Percentiles rank a stretch among this genome's conserved stretches.
These are phyloP conservation scores for Zoysia japonica DNA, from an alignment of 176 grass and related monocot genomes.

Conservation along the genomic window DNA sequence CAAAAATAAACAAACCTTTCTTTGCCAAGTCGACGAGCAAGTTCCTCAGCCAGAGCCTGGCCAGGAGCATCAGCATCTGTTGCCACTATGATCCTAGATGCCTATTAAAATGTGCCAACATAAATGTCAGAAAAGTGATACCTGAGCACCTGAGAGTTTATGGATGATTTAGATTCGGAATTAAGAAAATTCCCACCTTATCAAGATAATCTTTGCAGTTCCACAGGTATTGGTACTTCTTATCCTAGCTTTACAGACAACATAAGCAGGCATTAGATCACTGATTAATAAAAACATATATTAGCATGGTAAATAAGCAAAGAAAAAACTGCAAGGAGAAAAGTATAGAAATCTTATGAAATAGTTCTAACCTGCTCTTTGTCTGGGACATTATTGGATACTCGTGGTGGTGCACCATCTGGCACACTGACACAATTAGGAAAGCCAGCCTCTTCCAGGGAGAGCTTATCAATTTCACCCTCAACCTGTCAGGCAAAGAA, in stretches of 20 bases:
- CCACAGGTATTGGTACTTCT: slow-evolving; percentile 88
- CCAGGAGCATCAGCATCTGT: slow-evolving; percentile 76
- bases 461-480: slow-evolving; percentile 98
- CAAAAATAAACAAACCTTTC: slow-evolving; percentile 63
- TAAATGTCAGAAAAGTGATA: slow-evolving; percentile 27
- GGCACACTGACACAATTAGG: slow-evolving; percentile 90
- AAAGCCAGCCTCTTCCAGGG: slow-evolving; percentile 93
- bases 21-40: slow-evolving; percentile 96
- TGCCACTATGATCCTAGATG: slow-evolving; percentile 97
- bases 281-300: not conserved
- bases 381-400: slow-evolving; percentile 54
- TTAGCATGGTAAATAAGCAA: not conserved
- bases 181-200: slow-evolving; percentile 53
- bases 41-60: slow-evolving; percentile 88
- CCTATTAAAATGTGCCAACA: slow-evolving; percentile 44
- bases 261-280: slow-evolving; percentile 46
- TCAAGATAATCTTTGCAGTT: slow-evolving; percentile 88
- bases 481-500: slow-evolving; percentile 59
- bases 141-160: not conserved
- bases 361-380: slow-evolving; percentile 59
- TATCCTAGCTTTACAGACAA: slow-evolving; percentile 96
- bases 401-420: slow-evolving; percentile 59
- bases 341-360: not conserved
- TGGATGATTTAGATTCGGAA: slow-evolving; percentile 18
- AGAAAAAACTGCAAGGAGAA: not conserved